These are phyloP conservation scores for Mortierella antarctica DNA, from an alignment of 192 early-diverging fungal species.

Conservation along the genomic window DNA sequence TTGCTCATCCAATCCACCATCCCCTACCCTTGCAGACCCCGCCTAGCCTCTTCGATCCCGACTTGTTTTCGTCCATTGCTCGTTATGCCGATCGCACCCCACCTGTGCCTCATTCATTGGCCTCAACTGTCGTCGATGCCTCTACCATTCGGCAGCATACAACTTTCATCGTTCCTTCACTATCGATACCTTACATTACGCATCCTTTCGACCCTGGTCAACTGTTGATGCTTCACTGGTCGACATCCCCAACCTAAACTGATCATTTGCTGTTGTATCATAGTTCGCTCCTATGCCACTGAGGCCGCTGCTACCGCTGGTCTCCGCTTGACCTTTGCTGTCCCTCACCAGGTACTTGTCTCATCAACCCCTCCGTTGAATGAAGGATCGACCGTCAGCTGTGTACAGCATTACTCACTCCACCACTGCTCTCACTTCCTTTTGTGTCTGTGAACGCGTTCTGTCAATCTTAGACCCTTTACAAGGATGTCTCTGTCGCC, in stretches of 20 bases:
- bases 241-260: too few species aligned
- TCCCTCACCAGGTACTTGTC: conserved; percentile 84
- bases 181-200: too few species aligned
- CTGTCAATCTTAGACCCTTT: conserved; percentile 64
- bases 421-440: neutral
- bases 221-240: too few species aligned
- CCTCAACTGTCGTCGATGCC: too few species aligned
- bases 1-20: neutral
- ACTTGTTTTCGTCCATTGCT: neutral
- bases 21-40: neutral
- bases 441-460: conserved; percentile 5
- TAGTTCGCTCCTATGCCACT: conserved; percentile 84
- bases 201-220: too few species aligned
- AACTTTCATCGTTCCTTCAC: too few species aligned
- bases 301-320: conserved; percentile 71
- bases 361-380: neutral
- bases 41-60: neutral
- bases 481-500: conserved; percentile 78
- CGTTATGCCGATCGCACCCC: neutral
- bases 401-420: neutral
- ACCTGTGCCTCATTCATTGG: too few species aligned
- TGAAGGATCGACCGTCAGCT: neutral
- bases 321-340: conserved; percentile 88
- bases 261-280: neutral
- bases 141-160: too few species aligned